These are phyloP conservation scores for Dioscorea cayenensis DNA, from an alignment of 116 monocot species.

Conservation along the genomic window DNA sequence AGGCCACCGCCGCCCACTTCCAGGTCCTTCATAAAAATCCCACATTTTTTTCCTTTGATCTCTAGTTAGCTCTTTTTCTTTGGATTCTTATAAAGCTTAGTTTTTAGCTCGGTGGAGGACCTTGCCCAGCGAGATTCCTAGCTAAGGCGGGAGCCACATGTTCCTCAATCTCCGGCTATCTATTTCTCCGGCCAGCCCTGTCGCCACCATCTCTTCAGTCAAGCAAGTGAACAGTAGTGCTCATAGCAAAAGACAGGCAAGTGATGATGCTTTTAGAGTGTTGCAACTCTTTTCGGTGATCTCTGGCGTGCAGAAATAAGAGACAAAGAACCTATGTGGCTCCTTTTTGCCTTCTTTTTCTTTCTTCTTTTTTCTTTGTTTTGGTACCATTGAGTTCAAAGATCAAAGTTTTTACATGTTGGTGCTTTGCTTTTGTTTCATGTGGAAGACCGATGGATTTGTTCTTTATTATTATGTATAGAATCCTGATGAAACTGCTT, in stretches of 20 bases:
- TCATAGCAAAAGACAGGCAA: background rate
- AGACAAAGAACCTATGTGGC: background rate
- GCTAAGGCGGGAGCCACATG: conserved; percentile 30
- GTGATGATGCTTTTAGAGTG: conserved; percentile 49
- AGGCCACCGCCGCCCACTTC: conserved; percentile 1
- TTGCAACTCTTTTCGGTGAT: conserved; percentile 28
- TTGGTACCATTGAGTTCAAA: background rate
- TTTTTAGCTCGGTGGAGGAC: conserved; percentile 17
- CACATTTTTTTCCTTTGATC: background rate
- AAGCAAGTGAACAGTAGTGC: conserved; percentile 1
- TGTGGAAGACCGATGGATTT: too few species aligned
- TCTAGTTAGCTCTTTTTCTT: background rate
- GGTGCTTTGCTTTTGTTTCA: background rate
- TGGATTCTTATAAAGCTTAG: background rate
- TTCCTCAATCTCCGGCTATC: conserved; percentile 14
- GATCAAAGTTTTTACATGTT: background rate
- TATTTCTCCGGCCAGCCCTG: background rate
- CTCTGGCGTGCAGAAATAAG: background rate
- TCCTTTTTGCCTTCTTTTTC: background rate
- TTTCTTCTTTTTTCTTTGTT: background rate
- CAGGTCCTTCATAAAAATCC: background rate
- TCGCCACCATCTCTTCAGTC: background rate
- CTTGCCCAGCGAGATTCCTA: conserved; percentile 5
- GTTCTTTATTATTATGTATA: too few species aligned
- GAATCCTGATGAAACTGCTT: too few species aligned